Base-by-base conservation (phyloP, 2,329 filamentous ascomycete genomes). In the Helminthosporium solani region DNA sequence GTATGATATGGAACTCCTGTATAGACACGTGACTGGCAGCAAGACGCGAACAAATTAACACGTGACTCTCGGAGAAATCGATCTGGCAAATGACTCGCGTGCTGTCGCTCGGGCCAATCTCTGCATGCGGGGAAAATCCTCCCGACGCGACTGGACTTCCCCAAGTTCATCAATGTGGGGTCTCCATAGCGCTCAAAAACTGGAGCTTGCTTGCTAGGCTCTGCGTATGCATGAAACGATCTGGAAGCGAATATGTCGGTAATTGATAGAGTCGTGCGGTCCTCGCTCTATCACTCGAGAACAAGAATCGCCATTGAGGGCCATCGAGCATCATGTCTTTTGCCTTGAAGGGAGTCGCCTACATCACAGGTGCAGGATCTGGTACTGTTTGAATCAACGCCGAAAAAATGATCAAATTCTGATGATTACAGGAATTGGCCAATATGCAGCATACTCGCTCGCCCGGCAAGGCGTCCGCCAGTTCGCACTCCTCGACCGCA, bases 301-400 rank as follows among this genome's bases (percentile, higher is more conserved):
- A n/a, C 37, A 18, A 18, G 6, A 27, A 25, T 14, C 21, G 9
- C 8, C 3, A 3, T 23, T 12, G 5, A 16, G 6, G 8, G 9
- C 6, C n/a, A n/a, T 16, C 12, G 23, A 30, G 31, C 2, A 52
- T 39, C 3, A 75, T 75, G 72, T 56, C 67, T 12, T 60, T 66
- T 30, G 61, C 75, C 23, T 63, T 78, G 23, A 70, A 67, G 48
- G 75, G 75, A 36, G 71, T 75, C 30, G 75, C 75, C 16, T 77
- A 77, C 52, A 71, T 79, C 41, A 77, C 75, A 3, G 76, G 75
- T 23, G 75, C 74, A 28, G 74, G 70, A 16, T 76, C 75, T 36
- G 75, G 74, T 74, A 61, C 49, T 63, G 48, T 45, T 38, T n/a
- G 34, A 9, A 25, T 33, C 16, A 42, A 33, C 15, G 19, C 30